phyloP scores from a whole-genome alignment of 2,329 filamentous ascomycete species.

The Arthrobotrys conoides region DNA sequence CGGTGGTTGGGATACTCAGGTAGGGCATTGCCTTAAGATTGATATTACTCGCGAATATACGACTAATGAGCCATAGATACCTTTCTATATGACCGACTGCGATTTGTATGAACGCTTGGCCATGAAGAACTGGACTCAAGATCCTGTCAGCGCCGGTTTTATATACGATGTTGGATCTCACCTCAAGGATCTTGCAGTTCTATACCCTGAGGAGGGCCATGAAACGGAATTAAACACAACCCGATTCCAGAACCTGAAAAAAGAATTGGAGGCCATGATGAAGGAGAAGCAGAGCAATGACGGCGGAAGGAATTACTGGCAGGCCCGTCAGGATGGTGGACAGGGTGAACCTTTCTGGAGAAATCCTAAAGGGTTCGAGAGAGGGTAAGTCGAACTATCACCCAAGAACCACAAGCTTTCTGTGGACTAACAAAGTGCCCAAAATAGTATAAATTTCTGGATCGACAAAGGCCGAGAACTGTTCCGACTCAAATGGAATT shows the following conservation, averaged over 20 bases:
- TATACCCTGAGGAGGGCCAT: constrained; percentile 62
- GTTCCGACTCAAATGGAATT: constrained; percentile 64
- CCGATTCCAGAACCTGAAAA: constrained; percentile 56
- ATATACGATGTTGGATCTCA: constrained; percentile 65
- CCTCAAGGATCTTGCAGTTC: constrained; percentile 59
- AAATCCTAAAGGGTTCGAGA: constrained; percentile 66
- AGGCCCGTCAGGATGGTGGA: constrained; percentile 71
- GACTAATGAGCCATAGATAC: constrained; percentile 62
- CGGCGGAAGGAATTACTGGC: constrained; percentile 71
- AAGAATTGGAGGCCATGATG: constrained; percentile 66
- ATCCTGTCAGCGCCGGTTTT: constrained; percentile 67
- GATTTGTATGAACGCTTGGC: constrained; percentile 71
- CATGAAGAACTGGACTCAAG: constrained; percentile 65
- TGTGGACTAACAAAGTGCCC: constrained; percentile 8
- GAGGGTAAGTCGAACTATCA: constrained; percentile 50
- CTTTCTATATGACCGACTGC: constrained; percentile 74
- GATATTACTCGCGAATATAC: not conserved
- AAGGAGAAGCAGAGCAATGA: constrained; percentile 62
- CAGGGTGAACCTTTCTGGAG: constrained; percentile 72
- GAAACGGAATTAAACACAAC: constrained; percentile 62
- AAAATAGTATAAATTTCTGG: constrained; percentile 62
- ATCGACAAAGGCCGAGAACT: constrained; percentile 62
- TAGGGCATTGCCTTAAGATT: constrained; percentile 63
- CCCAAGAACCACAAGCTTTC: not conserved
- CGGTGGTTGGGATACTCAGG: constrained; percentile 73